phyloP scores from a whole-genome alignment of 441 rosid genomes.

The Pelargonium australe region DNA sequence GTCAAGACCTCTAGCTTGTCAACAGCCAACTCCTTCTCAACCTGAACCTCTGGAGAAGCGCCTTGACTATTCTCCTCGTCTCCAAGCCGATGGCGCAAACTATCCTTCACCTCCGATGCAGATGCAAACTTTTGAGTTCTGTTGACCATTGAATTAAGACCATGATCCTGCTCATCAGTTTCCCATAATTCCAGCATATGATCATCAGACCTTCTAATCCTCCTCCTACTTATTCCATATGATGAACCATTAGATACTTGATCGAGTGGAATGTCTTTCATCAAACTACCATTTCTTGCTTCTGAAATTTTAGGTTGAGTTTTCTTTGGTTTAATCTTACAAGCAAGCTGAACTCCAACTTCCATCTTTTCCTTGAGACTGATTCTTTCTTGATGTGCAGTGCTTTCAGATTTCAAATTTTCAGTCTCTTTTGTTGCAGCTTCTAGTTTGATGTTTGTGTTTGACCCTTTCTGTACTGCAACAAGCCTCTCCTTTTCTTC shows the following conservation, averaged over 20 bases:
- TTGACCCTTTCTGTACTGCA: conserved; percentile 28
- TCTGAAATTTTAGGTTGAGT: conserved; percentile 33
- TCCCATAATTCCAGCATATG: conserved; percentile 60
- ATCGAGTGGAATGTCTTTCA: conserved; percentile 94
- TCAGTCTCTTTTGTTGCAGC: conserved; percentile 18
- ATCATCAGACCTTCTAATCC: conserved; percentile 28
- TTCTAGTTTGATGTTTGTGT: conserved; percentile 25
- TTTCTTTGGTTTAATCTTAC: conserved; percentile 28
- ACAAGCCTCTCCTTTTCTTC: conserved; percentile 42
- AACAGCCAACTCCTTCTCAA: conserved; percentile 38
- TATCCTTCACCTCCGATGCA: conserved; percentile 13
- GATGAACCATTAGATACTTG: conserved; percentile 52
- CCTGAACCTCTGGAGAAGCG: conserved; percentile 31
- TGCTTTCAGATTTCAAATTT: conserved; percentile 15
- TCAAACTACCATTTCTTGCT: conserved; percentile 34
- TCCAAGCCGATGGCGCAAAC: conserved; percentile 19
- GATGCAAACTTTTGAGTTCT: conserved; percentile 23
- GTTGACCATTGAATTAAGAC: conserved; percentile 22
- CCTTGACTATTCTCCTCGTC: conserved; percentile 30
- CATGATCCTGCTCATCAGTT: conserved; percentile 35
- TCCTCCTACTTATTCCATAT: conserved; percentile 43
- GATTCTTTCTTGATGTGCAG: conserved; percentile 13
- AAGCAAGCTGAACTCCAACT: conserved; percentile 28
- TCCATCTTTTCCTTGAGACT: conserved; percentile 29
- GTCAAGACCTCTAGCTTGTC: conserved; percentile 51